Evolutionary conservation across 139 green algal genomes (phyloP), one percentile per base, ranked within the genome.

Genomic region (Chlorella sp.): DNA sequence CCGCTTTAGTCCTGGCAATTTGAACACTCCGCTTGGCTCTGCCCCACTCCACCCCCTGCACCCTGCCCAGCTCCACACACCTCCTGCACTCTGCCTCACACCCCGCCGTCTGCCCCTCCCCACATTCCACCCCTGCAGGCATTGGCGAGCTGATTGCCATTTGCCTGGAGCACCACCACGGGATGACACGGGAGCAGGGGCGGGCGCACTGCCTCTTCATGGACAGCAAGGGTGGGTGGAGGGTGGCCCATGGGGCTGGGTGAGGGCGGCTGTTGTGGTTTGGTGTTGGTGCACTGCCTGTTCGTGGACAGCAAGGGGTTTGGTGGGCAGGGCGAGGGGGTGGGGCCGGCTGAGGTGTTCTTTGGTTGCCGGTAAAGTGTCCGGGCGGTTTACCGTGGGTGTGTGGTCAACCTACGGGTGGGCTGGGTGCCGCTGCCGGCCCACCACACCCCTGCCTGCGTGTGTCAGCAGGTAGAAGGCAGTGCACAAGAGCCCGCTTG

Each of bases 91-190:
- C 48, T 57, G 48, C 48, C 9, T 57, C 48, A 57, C 48, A 57
- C 48, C 48, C 48, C 9, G 48, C 48, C 48, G 48, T 57, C 48
- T 57, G n/a, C 53, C 18, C 76, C 76, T 32, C 37, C 21, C 3
- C 37, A 18, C 77, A 0, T 5, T 60, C 39, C 40, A 19, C 34
- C 73, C n/a, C 64, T 71, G 64, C 64, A 88, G 85, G 85, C 48
- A 97, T 97, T 40, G 96, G 94, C n/a, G 91, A 96, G 83, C 94
- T 97, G 60, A 95, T 98, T 82, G 92, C 94, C 3, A 88, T 90
- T 37, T 87, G 64, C 87, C 68, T 95, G 78, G 84, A 91, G 92
- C 34, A 82, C 89, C 88, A 87, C 37, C 92, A 94, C 91, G 91
- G 94, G 40, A 75, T 94, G 75, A 79, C 87, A 28, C 39, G 83